These are phyloP conservation scores for Fraxinus nigra DNA, from an alignment of 305 asterid genomes.

Conservation along the genomic window DNA sequence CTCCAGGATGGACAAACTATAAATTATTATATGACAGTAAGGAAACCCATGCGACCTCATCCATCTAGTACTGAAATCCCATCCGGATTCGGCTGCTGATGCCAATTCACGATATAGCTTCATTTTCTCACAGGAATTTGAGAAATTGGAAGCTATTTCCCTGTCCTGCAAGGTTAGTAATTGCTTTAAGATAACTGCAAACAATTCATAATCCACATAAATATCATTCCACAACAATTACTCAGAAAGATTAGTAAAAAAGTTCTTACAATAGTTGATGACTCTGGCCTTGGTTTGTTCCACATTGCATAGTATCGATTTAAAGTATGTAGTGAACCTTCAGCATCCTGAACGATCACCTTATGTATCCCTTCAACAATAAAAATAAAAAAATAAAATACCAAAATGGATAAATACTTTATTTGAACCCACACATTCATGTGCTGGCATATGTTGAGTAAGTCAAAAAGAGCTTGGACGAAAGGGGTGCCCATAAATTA, in stretches of 20 bases:
- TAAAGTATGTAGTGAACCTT: constrained; percentile 54
- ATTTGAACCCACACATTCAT: background rate
- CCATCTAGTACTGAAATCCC: constrained; percentile 97
- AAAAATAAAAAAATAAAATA: background rate
- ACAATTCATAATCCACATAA: background rate
- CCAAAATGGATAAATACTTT: background rate
- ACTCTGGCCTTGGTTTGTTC: constrained; percentile 91
- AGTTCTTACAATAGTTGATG: constrained; percentile 57
- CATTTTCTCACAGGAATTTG: constrained; percentile 42
- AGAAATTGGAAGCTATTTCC: constrained; percentile 66
- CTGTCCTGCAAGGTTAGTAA: constrained; percentile 48
- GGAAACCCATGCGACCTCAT: constrained; percentile 54
- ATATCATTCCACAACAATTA: background rate
- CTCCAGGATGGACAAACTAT: background rate
- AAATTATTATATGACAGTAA: background rate
- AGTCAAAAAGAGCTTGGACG: background rate
- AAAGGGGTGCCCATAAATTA: background rate
- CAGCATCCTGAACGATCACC: constrained; percentile 62
- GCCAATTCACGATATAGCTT: constrained; percentile 72
- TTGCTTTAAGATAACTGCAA: background rate
- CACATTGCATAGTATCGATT: constrained; percentile 84
- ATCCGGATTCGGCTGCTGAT: constrained; percentile 89
- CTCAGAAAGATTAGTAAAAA: background rate
- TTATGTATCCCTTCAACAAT: constrained; percentile 59
- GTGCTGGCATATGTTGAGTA: background rate